phyloP scores from a whole-genome alignment of 2,329 filamentous ascomycete species.

The Alternaria hordeiaustralica region DNA sequence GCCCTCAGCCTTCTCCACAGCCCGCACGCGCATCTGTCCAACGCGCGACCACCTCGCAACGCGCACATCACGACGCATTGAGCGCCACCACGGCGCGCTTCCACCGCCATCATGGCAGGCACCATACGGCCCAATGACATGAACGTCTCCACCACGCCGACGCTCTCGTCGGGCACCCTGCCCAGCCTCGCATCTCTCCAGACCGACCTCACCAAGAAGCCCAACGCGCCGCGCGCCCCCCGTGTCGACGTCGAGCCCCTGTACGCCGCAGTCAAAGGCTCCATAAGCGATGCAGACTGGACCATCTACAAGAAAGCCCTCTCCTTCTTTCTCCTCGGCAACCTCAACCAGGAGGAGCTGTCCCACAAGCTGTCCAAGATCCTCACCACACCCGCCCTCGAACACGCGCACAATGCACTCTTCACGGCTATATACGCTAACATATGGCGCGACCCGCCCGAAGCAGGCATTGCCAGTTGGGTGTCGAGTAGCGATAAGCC shows the following conservation, averaged over 20 bases:
- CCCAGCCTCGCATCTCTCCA: conserved; percentile 39
- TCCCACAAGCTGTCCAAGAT: conserved; percentile 62
- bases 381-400: conserved; percentile 60
- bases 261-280: conserved; percentile 66
- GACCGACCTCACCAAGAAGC: conserved; percentile 55
- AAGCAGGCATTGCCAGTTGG: conserved; percentile 68
- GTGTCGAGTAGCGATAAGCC: conserved; percentile 76
- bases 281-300: conserved; percentile 64
- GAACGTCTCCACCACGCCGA: conserved; percentile 43
- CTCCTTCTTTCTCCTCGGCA: conserved; percentile 64
- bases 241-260: conserved; percentile 69
- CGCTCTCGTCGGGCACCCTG: conserved; percentile 43
- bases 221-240: conserved; percentile 59
- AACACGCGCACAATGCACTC: conserved; percentile 68
- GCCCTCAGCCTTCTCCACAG: conserved; percentile 12
- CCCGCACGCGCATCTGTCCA: conserved; percentile 9
- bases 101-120: conserved; percentile 43
- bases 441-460: conserved; percentile 64
- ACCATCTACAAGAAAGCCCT: conserved; percentile 65
- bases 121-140: conserved; percentile 48
- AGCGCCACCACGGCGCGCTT: conserved; percentile 14
- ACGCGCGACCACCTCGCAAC: conserved; percentile 7
- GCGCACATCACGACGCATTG: conserved; percentile 16
- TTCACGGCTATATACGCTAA: conserved; percentile 66
- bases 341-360: conserved; percentile 68